Conservation (phyloP, 306 rosid species). For the Cucumis hystrix region DNA sequence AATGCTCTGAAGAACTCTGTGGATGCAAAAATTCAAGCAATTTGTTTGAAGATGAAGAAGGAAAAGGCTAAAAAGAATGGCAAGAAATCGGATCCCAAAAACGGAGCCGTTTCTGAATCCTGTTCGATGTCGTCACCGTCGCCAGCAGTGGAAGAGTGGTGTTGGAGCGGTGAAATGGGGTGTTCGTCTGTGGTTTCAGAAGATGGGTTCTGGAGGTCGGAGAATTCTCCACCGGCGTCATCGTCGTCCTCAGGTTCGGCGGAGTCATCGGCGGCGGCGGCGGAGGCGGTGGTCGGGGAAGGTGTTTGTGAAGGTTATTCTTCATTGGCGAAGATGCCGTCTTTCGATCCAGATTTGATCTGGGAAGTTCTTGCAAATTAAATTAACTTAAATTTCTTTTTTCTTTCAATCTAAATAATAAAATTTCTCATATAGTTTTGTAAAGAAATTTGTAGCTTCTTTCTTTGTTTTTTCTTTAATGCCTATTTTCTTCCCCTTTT, state of each 20-base stretch:
- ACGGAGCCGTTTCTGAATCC: neutral
- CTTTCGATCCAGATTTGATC: slow-evolving; percentile 83
- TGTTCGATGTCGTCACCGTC: neutral
- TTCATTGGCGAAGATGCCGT: slow-evolving; percentile 70
- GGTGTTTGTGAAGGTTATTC: slow-evolving; percentile 45
- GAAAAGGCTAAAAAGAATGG: slow-evolving; percentile 51
- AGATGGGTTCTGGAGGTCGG: slow-evolving; percentile 31
- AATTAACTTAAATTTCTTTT: neutral
- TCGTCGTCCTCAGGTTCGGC: slow-evolving; percentile 3
- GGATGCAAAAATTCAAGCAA: slow-evolving; percentile 83
- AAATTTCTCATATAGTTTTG: neutral
- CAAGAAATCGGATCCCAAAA: neutral
- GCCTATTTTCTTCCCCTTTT: neutral
- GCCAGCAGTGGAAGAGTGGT: slow-evolving; percentile 6
- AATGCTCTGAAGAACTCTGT: slow-evolving; percentile 56
- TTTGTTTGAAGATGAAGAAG: slow-evolving; percentile 67
- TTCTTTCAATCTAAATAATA: neutral
- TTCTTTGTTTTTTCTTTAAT: neutral
- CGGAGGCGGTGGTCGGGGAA: slow-evolving; percentile 16
- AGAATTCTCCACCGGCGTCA: slow-evolving; percentile 39
- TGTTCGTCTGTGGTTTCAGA: slow-evolving; percentile 41
- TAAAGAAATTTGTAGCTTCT: neutral
- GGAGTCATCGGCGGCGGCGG: neutral
- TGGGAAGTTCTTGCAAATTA: slow-evolving; percentile 87
- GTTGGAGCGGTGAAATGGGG: slow-evolving; percentile 28